phyloP scores from a whole-genome alignment of 2,329 filamentous ascomycete genomes.

The Gremmenia infestans region DNA sequence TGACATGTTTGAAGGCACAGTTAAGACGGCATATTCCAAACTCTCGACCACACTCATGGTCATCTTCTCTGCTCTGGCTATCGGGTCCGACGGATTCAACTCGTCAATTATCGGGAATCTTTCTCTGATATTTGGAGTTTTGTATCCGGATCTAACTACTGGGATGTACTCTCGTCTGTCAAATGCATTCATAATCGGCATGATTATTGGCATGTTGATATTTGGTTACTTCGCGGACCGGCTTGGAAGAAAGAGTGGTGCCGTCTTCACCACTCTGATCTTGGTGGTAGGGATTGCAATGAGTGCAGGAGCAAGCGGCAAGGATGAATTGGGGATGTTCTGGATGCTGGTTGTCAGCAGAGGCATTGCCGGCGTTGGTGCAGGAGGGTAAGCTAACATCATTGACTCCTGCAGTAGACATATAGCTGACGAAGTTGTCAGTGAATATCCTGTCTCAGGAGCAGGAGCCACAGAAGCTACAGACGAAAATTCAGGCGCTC shows the following conservation, averaged over 20 bases:
- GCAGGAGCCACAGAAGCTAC: constrained; percentile 48
- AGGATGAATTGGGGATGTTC: constrained; percentile 30
- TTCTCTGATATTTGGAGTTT: constrained; percentile 36
- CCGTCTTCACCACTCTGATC: constrained; percentile 42
- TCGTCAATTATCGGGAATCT: constrained; percentile 42
- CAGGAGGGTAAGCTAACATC: constrained; percentile 29
- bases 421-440: not conserved
- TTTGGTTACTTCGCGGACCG: constrained; percentile 46
- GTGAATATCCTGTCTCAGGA: constrained; percentile 48
- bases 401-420: not conserved
- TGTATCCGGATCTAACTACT: constrained; percentile 41
- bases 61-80: constrained; percentile 41
- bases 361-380: constrained; percentile 39
- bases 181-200: constrained; percentile 51
- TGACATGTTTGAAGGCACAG: not conserved
- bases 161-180: constrained; percentile 46
- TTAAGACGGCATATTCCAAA: constrained; percentile 33
- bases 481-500: constrained; percentile 41
- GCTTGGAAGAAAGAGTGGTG: constrained; percentile 45
- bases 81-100: constrained; percentile 43
- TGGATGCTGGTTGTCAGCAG: constrained; percentile 39
- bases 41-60: constrained; percentile 40
- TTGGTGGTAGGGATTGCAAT: constrained; percentile 36
- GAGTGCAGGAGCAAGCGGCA: constrained; percentile 34
- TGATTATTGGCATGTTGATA: constrained; percentile 51